Conservation (phyloP, 1,284 basidiomycete species). For the Boletus smithii region DNA sequence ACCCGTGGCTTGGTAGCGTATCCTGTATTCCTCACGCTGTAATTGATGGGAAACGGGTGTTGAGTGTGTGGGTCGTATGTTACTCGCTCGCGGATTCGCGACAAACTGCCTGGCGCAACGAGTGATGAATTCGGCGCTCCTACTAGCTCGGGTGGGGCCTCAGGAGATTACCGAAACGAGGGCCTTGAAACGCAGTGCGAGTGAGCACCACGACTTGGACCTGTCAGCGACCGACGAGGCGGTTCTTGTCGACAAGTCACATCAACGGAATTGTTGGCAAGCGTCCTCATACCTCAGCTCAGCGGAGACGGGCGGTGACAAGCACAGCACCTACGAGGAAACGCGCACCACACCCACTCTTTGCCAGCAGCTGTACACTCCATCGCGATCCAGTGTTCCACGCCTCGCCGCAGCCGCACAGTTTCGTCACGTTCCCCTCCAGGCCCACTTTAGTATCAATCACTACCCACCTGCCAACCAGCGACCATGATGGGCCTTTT, state of each 20-base stretch:
- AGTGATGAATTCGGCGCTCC: background rate
- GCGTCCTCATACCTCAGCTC: too few relatives aligned
- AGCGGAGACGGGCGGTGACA: background rate
- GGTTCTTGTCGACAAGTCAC: too few relatives aligned
- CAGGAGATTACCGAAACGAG: constrained; percentile 11
- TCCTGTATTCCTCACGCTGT: background rate
- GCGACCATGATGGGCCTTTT: constrained; percentile 73
- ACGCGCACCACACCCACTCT: background rate
- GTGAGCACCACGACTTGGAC: background rate
- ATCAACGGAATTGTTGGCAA: too few relatives aligned
- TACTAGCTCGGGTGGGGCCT: too few relatives aligned
- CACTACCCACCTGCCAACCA: constrained; percentile 7
- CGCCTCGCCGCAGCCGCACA: constrained; percentile 29
- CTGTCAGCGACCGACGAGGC: too few relatives aligned
- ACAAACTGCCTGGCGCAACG: background rate
- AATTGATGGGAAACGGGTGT: constrained; percentile 11
- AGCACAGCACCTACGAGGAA: constrained; percentile 8
- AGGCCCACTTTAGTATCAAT: background rate
- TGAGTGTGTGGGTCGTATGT: constrained; percentile 1
- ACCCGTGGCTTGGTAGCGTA: too few relatives aligned
- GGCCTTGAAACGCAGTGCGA: background rate
- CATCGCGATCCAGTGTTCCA: constrained; percentile 7
- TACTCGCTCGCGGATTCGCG: background rate
- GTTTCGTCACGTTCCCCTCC: constrained; percentile 2
- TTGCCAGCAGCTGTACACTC: too few relatives aligned